These are phyloP conservation scores for Nannochloropsis gaditana DNA, from an alignment of 108 stramenopile genomes.

Conservation along the genomic window DNA sequence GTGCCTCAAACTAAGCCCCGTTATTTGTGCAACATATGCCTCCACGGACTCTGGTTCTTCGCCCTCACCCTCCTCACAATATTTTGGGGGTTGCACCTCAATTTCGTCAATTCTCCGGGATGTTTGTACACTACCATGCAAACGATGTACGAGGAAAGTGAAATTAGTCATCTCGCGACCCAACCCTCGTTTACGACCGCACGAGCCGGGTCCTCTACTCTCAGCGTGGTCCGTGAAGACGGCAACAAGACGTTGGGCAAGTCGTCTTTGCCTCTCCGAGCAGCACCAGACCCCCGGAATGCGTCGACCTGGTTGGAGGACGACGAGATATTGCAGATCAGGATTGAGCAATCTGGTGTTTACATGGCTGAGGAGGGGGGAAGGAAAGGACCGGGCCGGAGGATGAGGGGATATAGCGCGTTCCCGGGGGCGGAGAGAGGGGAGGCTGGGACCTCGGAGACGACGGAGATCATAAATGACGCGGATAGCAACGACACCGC, in stretches of 20 bases:
- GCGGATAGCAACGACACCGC: not conserved
- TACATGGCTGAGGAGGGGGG: not conserved
- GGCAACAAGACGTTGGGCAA: no score
- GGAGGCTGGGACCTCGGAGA: no score
- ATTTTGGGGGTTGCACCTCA: not conserved
- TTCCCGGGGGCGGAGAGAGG: no score
- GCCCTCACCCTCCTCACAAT: not conserved
- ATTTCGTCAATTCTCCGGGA: slow-evolving; percentile 4
- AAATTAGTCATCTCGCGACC: not conserved
- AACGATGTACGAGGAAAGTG: not conserved
- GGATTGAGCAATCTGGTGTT: not conserved
- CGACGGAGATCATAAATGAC: no score
- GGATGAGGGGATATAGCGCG: not conserved
- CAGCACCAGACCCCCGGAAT: not conserved
- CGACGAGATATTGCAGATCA: not conserved
- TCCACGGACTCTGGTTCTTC: slow-evolving; percentile 3
- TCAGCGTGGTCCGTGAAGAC: no score
- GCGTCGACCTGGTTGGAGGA: not conserved
- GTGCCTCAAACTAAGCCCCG: not conserved
- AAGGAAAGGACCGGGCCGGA: not conserved
- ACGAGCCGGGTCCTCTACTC: no score
- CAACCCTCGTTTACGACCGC: no score
- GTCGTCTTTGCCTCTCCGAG: not conserved
- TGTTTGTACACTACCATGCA: not conserved
- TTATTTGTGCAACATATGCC: not conserved